Evolutionary conservation across 176 grass and related monocot genomes (phyloP).

Genomic region (Musa schizocarpa): DNA sequence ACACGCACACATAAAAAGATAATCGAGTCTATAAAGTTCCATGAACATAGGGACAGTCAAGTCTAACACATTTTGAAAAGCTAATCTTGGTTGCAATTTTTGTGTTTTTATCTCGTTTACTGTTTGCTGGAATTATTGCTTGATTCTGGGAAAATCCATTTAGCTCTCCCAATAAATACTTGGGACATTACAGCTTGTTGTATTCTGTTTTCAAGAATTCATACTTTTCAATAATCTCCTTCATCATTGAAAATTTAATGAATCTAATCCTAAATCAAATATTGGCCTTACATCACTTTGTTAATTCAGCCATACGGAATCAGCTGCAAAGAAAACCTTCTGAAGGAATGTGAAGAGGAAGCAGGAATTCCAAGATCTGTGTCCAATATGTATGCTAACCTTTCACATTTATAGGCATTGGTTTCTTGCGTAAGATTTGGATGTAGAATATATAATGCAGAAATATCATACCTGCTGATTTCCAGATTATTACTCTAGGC

Average conservation of each 20-base stretch:
- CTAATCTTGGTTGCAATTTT: too few relatives aligned
- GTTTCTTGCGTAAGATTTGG: background rate
- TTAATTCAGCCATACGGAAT: constrained; percentile 69
- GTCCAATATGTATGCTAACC: constrained; percentile 46
- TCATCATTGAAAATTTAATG: background rate
- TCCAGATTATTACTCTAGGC: background rate
- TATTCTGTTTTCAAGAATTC: too few relatives aligned
- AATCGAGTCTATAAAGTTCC: too few relatives aligned
- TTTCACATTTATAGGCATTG: background rate
- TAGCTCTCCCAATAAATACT: too few relatives aligned
- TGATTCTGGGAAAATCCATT: too few relatives aligned
- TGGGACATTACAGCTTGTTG: too few relatives aligned
- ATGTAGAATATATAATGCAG: background rate
- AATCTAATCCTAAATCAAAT: too few relatives aligned
- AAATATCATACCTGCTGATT: background rate
- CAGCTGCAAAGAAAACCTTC: constrained; percentile 69
- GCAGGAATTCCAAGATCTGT: constrained; percentile 79
- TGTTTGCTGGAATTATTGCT: too few relatives aligned
- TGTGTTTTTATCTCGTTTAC: too few relatives aligned
- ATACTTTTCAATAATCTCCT: background rate
- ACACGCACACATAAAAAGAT: too few relatives aligned
- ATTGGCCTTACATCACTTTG: background rate
- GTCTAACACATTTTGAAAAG: too few relatives aligned
- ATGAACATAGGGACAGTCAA: too few relatives aligned
- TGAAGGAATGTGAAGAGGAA: constrained; percentile 97